Evolutionary conservation across 2,329 filamentous ascomycete species (phyloP).

Genomic region (Escovopsis sp.): DNA sequence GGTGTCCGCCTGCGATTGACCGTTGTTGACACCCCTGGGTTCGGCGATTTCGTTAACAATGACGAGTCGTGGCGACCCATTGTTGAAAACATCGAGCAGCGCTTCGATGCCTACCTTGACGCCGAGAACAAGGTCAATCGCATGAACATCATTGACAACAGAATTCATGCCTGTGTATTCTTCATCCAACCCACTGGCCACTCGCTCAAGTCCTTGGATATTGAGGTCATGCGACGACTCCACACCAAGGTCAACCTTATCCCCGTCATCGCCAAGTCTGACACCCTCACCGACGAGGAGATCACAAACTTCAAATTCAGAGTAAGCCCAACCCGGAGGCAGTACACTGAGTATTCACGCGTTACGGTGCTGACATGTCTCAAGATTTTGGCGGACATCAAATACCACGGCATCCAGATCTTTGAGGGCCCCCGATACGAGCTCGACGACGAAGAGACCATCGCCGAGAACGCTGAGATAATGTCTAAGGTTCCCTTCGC

Average conservation of each 20-base stretch:
- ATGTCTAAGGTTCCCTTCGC: constrained; percentile 99
- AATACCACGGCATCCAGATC: constrained; percentile 95
- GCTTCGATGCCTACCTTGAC: constrained; percentile 95
- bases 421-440: constrained; percentile 98
- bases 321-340: constrained; percentile 41
- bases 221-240: constrained; percentile 97
- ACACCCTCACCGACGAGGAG: constrained; percentile 89
- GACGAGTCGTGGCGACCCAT: constrained; percentile 99
- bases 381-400: constrained; percentile 91
- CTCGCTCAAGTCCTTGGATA: constrained; percentile 94
- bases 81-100: constrained; percentile 98
- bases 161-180: constrained; percentile 97
- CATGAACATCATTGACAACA: constrained; percentile 99
- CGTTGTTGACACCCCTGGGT: constrained; percentile 93
- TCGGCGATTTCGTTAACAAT: constrained; percentile 99
- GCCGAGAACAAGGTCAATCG: constrained; percentile 99
- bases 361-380: neutral
- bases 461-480: constrained; percentile 99
- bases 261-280: constrained; percentile 40
- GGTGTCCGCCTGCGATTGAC: constrained; percentile 91
- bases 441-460: constrained; percentile 97
- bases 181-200: constrained; percentile 99
- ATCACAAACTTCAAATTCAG: constrained; percentile 88
- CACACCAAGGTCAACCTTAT: constrained; percentile 99
- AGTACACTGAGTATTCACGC: neutral